These are phyloP conservation scores for Fusarium sp. DNA, from an alignment of 2,329 filamentous ascomycete genomes.

Conservation along the genomic window DNA sequence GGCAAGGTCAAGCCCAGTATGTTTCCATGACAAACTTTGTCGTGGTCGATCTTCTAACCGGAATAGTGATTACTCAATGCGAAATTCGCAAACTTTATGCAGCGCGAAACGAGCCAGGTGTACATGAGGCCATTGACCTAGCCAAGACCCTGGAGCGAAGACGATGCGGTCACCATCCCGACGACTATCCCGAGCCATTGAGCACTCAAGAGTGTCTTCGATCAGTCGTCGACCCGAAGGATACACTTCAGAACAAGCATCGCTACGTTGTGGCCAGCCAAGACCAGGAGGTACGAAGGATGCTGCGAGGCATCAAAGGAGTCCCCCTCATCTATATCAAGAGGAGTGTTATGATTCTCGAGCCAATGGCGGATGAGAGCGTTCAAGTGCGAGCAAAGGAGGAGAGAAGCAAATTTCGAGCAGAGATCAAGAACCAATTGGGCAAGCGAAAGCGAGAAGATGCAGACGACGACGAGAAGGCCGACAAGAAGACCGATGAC, in stretches of 20 bases:
- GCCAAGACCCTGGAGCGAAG: slow-evolving; percentile 81
- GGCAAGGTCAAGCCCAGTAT: slow-evolving; percentile 84
- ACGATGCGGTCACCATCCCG: slow-evolving; percentile 80
- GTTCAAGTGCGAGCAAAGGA: slow-evolving; percentile 71
- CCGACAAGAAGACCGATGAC: slow-evolving; percentile 16
- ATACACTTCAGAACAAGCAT: slow-evolving; percentile 76
- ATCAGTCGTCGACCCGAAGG: slow-evolving; percentile 82
- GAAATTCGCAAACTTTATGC: slow-evolving; percentile 82
- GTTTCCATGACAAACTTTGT: slow-evolving; percentile 44
- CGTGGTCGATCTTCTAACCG: slow-evolving; percentile 34
- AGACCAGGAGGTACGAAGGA: slow-evolving; percentile 69
- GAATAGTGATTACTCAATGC: slow-evolving; percentile 81
- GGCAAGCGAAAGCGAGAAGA: slow-evolving; percentile 64
- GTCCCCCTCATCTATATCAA: slow-evolving; percentile 83
- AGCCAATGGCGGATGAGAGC: slow-evolving; percentile 78
- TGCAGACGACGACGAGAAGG: slow-evolving; percentile 49
- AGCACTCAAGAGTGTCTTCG: slow-evolving; percentile 75
- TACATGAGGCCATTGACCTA: slow-evolving; percentile 71
- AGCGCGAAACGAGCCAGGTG: slow-evolving; percentile 63
- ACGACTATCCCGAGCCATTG: slow-evolving; percentile 76
- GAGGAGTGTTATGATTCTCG: slow-evolving; percentile 75
- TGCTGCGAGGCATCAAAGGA: slow-evolving; percentile 73
- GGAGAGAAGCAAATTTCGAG: slow-evolving; percentile 79
- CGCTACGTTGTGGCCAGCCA: slow-evolving; percentile 83
- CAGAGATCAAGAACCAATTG: slow-evolving; percentile 67